Conservation (phyloP, 1,139 yeast species). For the Sporopachydermia cereana region DNA sequence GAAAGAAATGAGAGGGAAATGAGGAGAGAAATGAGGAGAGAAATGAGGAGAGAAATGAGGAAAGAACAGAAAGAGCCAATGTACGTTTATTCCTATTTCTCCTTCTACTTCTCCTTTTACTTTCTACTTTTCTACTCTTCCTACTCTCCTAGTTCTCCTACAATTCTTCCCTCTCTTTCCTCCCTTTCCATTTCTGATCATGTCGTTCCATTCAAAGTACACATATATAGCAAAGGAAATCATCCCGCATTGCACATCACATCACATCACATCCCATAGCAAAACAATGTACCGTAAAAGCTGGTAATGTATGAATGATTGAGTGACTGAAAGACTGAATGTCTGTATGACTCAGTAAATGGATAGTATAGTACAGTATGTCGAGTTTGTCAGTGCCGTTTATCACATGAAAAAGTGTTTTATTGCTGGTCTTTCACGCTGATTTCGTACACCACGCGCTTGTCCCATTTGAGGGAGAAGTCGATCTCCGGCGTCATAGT, state of each 20-base stretch:
- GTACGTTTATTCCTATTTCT: background rate
- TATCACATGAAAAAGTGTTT: no score
- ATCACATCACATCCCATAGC: no score
- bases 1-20: conserved; percentile 2
- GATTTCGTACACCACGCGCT: conserved; percentile 2
- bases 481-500: conserved; percentile 4
- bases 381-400: no score
- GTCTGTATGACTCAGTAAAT: no score
- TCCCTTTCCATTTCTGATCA: background rate
- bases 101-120: conserved; percentile 8
- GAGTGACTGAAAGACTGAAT: no score
- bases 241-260: no score
- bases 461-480: conserved; percentile 4
- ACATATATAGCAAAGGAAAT: no score
- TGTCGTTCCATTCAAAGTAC: background rate
- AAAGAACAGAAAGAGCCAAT: conserved; percentile 1
- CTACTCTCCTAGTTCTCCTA: background rate
- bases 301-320: no score
- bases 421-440: background rate
- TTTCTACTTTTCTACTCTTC: background rate
- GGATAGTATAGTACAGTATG: no score
- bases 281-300: no score
- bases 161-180: background rate
- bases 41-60: conserved; percentile 3
- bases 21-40: conserved; percentile 8